Conservation (phyloP, 179 eudicot species). For the Beta macrorhiza region DNA sequence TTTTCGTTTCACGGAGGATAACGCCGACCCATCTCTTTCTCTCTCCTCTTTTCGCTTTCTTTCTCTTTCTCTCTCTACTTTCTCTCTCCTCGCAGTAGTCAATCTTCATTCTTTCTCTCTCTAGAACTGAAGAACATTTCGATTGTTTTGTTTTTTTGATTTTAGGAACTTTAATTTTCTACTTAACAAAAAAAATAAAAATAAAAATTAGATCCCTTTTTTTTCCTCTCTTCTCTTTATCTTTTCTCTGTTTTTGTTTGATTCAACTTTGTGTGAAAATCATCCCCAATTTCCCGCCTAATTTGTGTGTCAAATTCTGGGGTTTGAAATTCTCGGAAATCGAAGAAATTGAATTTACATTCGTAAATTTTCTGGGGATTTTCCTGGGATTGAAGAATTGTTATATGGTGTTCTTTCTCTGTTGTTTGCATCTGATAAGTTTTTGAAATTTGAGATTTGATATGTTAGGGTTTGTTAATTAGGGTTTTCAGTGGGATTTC, state of each 20-base stretch:
- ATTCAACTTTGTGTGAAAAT: slow-evolving; percentile 11
- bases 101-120: slow-evolving; percentile 33
- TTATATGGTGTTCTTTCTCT: slow-evolving; percentile 12
- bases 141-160: background rate
- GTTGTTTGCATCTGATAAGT: slow-evolving; percentile 16
- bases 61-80: background rate
- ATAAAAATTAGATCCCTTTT: background rate
- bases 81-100: slow-evolving; percentile 30
- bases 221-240: background rate
- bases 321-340: background rate
- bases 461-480: slow-evolving; percentile 35
- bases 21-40: background rate
- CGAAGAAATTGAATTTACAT: background rate
- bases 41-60: no score
- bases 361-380: background rate
- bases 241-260: slow-evolving; percentile 28
- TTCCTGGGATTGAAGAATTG: background rate
- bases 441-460: background rate
- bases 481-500: background rate
- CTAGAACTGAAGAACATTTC: background rate
- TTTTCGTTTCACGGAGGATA: slow-evolving; percentile 19
- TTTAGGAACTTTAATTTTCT: background rate
- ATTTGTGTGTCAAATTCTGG: background rate
- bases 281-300: slow-evolving; percentile 37
- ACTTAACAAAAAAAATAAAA: background rate